phyloP scores from a whole-genome alignment of 2,329 filamentous ascomycete genomes.

The Myriangium duriaei region DNA sequence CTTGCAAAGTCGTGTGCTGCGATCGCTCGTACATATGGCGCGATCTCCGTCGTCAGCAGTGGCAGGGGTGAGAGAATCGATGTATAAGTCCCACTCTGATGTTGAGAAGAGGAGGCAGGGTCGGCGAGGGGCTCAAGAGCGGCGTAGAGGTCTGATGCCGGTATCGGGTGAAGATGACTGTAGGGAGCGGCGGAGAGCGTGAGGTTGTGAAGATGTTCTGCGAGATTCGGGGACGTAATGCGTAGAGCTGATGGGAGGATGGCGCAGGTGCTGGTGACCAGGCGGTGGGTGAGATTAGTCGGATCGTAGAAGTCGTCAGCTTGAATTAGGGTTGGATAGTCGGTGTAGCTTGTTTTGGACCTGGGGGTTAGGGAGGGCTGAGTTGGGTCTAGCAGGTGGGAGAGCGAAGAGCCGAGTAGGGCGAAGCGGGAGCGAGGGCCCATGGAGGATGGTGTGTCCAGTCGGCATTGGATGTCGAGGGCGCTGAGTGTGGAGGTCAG shows the following conservation, averaged over 20 bases:
- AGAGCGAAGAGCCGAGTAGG: constrained; percentile 6
- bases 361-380: constrained; percentile 45
- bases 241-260: constrained; percentile 12
- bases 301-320: constrained; percentile 37
- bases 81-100: constrained; percentile 7
- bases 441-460: constrained; percentile 29
- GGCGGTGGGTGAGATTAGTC: constrained; percentile 24
- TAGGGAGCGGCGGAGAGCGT: constrained; percentile 10
- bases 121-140: constrained; percentile 42
- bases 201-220: constrained; percentile 4
- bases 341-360: constrained; percentile 41
- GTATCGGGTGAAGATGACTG: constrained; percentile 22
- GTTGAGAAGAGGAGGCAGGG: constrained; percentile 23
- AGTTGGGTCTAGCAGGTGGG: constrained; percentile 45
- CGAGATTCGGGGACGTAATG: constrained; percentile 16
- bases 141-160: constrained; percentile 29
- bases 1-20: constrained; percentile 61
- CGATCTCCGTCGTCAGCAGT: constrained; percentile 58
- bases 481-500: constrained; percentile 51
- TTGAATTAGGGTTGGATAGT: constrained; percentile 42
- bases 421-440: constrained; percentile 4
- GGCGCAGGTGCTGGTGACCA: constrained; percentile 20
- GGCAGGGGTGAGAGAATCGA: constrained; percentile 16
- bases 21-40: constrained; percentile 81
- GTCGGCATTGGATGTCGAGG: constrained; percentile 47